phyloP scores from a whole-genome alignment of 768 basidiomycete genomes.

The Rickenella mellea region DNA sequence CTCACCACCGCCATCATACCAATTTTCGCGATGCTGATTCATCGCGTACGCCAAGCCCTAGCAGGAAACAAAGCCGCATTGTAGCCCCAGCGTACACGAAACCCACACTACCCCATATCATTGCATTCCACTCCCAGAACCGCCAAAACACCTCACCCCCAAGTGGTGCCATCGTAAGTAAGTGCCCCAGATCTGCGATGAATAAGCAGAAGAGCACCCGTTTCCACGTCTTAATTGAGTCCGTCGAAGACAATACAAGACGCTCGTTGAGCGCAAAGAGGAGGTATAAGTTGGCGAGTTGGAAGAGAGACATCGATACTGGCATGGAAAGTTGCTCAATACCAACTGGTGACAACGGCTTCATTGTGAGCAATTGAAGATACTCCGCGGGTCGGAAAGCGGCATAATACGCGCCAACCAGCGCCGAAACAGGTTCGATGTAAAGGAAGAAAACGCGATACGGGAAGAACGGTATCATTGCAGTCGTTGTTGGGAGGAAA shows the following conservation, averaged over 20 bases:
- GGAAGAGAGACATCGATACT: slow-evolving; percentile 31
- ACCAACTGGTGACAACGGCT: no score
- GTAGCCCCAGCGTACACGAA: slow-evolving; percentile 40
- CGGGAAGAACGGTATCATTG: slow-evolving; percentile 16
- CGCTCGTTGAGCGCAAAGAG: slow-evolving; percentile 43
- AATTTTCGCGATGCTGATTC: neutral
- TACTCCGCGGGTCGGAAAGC: slow-evolving; percentile 28
- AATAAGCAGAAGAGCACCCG: slow-evolving; percentile 33
- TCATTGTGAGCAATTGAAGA: slow-evolving; percentile 24
- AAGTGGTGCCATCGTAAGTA: slow-evolving; percentile 33
- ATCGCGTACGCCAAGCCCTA: slow-evolving; percentile 22
- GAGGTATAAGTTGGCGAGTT: slow-evolving; percentile 41
- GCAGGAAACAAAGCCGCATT: slow-evolving; percentile 32
- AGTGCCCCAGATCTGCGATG: slow-evolving; percentile 40
- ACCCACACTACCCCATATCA: slow-evolving; percentile 46
- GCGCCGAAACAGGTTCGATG: slow-evolving; percentile 40
- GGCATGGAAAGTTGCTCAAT: slow-evolving; percentile 13
- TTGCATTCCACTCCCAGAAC: slow-evolving; percentile 40
- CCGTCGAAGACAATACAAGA: slow-evolving; percentile 36
- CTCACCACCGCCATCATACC: no score
- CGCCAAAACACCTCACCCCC: slow-evolving; percentile 32
- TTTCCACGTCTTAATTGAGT: slow-evolving; percentile 31
- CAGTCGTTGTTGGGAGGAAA: no score
- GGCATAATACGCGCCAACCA: slow-evolving; percentile 40
- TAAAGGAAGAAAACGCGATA: slow-evolving; percentile 42